phyloP scores from a whole-genome alignment of 495 filamentous ascomycete species.

The Tuber calosporum region DNA sequence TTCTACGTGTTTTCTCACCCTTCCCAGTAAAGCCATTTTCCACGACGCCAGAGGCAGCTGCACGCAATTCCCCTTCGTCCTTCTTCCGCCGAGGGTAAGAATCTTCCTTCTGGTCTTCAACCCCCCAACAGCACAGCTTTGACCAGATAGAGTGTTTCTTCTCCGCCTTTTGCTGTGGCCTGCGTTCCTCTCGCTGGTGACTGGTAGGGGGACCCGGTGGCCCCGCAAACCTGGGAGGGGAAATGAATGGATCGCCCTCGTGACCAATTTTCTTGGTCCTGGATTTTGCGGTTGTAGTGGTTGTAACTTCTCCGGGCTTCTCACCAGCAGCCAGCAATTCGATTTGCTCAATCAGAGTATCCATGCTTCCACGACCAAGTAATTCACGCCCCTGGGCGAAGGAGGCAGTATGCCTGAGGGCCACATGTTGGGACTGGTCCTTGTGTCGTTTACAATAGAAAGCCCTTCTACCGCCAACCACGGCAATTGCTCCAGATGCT shows the following conservation, averaged over 20 bases:
- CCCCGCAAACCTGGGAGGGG: conserved; percentile 10
- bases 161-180: conserved; percentile 6
- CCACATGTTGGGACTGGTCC: conserved; percentile 59
- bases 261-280: conserved; percentile 30
- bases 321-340: conserved; percentile 32
- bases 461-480: conserved; percentile 46
- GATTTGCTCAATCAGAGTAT: conserved; percentile 37
- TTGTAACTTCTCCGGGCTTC: conserved; percentile 11
- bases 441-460: conserved; percentile 93
- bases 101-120: conserved; percentile 16
- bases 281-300: conserved; percentile 23
- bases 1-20: conserved; percentile 5
- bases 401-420: conserved; percentile 39
- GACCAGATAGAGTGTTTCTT: conserved; percentile 23
- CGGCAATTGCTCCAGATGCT: conserved; percentile 42
- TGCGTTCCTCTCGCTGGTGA: conserved; percentile 12
- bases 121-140: conserved; percentile 18
- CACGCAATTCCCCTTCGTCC: conserved; percentile 32
- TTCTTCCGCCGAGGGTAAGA: conserved; percentile 1
- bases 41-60: conserved; percentile 31
- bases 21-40: conserved; percentile 11
- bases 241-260: conserved; percentile 22
- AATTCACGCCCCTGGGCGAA: conserved; percentile 56
- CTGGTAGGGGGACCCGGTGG: conserved; percentile 30
- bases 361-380: conserved; percentile 64